phyloP scores from a whole-genome alignment of 208 protist genomes.

The Leishmania major region DNA sequence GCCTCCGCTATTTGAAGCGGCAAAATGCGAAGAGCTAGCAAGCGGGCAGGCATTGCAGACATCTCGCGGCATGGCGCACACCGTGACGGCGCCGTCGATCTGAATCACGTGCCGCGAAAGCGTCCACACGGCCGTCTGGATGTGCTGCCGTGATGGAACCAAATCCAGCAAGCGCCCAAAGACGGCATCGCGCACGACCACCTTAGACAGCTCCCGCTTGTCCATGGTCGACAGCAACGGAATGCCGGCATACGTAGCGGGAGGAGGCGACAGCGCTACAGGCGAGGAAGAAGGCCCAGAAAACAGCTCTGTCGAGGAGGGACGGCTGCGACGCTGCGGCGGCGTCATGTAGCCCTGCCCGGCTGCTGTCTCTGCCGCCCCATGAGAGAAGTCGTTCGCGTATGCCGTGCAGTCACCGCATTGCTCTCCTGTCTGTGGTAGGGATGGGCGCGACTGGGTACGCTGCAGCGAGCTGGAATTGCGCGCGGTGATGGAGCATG shows the following conservation, averaged over 20 bases:
- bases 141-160: constrained; percentile 32
- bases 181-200: constrained; percentile 51
- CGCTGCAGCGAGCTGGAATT: constrained; percentile 11
- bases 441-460: neutral
- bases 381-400: neutral
- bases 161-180: constrained; percentile 50
- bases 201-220: constrained; percentile 55
- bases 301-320: neutral
- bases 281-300: neutral
- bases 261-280: neutral
- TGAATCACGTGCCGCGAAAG: constrained; percentile 34
- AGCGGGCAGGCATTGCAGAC: neutral
- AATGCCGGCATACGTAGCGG: neutral
- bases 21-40: neutral
- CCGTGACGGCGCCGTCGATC: constrained; percentile 42
- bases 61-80: constrained; percentile 16
- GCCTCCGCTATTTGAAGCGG: neutral
- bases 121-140: constrained; percentile 42
- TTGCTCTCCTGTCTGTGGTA: neutral
- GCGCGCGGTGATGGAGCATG: constrained; percentile 19
- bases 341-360: neutral
- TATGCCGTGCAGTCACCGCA: neutral
- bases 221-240: constrained; percentile 51
- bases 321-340: neutral
- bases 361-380: neutral